phyloP scores from a whole-genome alignment of 1,139 yeast genomes.

The Hemisphaericaspora subhashii region DNA sequence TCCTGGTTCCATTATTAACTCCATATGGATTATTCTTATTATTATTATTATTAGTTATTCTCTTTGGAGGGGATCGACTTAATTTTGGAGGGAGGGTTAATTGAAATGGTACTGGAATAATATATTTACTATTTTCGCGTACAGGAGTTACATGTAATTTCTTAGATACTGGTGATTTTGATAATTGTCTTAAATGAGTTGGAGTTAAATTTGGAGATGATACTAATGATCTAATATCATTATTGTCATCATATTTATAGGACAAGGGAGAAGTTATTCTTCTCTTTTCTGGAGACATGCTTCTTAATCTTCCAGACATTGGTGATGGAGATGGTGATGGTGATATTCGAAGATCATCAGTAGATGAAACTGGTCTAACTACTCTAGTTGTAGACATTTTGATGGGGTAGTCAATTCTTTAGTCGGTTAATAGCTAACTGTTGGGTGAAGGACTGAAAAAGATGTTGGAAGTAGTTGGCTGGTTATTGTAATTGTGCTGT shows the following conservation, averaged over 20 bases:
- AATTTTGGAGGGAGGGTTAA: conserved; percentile 45
- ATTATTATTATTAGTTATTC: not conserved
- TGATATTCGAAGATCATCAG: conserved; percentile 22
- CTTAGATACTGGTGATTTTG: conserved; percentile 38
- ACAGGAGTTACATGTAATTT: conserved; percentile 32
- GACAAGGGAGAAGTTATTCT: conserved; percentile 27
- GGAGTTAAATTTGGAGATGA: conserved; percentile 18
- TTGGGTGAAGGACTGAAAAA: too few species aligned
- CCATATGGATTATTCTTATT: too few species aligned
- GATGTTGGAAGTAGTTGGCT: too few species aligned
- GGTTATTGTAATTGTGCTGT: not conserved
- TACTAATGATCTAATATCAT: conserved; percentile 23
- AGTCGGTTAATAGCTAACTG: too few species aligned
- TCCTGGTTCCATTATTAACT: too few species aligned
- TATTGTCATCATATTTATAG: conserved; percentile 20
- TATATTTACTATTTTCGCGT: conserved; percentile 28
- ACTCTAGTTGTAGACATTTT: not conserved
- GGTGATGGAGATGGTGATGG: conserved; percentile 3
- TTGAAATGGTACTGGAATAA: conserved; percentile 48
- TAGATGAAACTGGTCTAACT: not conserved
- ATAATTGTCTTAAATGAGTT: conserved; percentile 32
- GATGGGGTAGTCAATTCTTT: too few species aligned
- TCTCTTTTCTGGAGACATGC: conserved; percentile 31
- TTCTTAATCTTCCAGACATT: conserved; percentile 27
- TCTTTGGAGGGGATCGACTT: conserved; percentile 15